Evolutionary conservation across 352 stramenopile species (phyloP), one percentile per base, ranked within the genome.

Genomic region (Phytophthora megakarya): DNA sequence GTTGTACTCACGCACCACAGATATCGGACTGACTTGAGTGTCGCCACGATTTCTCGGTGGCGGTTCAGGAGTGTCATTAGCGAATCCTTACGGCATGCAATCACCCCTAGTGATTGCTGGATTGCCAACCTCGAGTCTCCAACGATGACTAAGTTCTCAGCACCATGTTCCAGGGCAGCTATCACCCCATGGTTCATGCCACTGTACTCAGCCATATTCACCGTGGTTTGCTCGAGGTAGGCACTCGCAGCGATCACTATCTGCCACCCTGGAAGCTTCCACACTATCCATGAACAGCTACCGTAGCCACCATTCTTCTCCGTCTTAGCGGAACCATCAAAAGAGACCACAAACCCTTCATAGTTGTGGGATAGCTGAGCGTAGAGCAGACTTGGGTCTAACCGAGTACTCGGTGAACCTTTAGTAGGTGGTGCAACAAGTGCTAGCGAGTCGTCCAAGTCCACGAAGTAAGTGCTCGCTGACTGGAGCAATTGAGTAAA

Each of bases 171-270:
- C 1, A 56, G 9, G 1, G 62, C 58, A 10, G 50, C 28, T 0
- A 21, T 0, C 0, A 72, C 44, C 11, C 57, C 57, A 8, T 44
- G 16, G 16, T 69, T 53, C 21, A 63, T 38, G 1, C 56, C 62
- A 0, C 47, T 44, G 40, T 72, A 77, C 15, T 77, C 70, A 16
- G 69, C 64, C 12, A 68, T 39, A 18, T 73, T 76, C 0, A 73
- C 68, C 1, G 58, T 72, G 0, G 67, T 61, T 0, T 33, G 16
- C 8, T 40, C 21, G 8, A 75, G 61, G 12, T 47, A 56, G 19
- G 47, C 22, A 15, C 44, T 61, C 35, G 58, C 38, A 16, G n/a
- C n/a, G n/a, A n/a, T n/a, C n/a, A n/a, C n/a, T n/a, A n/a, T 63
- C 1, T 23, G 16, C 62, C 55, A 75, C 18, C 50, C 30, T 0